phyloP scores from a whole-genome alignment of 306 rosid genomes.

The Adenanthera pavonina region DNA sequence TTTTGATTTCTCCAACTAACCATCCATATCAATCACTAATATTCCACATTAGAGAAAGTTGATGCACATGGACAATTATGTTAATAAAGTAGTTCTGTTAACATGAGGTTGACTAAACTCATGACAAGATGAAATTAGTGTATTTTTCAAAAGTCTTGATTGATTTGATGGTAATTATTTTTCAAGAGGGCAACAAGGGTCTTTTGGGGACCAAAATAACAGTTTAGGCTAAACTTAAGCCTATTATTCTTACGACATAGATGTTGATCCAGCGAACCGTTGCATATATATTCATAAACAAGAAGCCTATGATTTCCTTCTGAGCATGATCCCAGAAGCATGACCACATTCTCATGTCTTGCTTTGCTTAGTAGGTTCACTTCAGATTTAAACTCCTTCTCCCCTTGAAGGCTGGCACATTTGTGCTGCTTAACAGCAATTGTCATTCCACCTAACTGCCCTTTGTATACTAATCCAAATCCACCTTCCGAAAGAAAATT shows the following conservation, averaged over 20 bases:
- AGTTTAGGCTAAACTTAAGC: not conserved
- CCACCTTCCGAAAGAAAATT: slow-evolving; percentile 91
- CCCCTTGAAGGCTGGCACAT: slow-evolving; percentile 75
- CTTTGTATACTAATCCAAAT: slow-evolving; percentile 75
- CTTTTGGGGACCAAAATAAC: not conserved
- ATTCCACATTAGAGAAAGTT: not conserved
- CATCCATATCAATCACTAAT: not conserved
- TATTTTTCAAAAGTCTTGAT: not conserved
- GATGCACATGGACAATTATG: not conserved
- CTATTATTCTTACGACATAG: slow-evolving; percentile 56
- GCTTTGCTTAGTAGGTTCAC: slow-evolving; percentile 76
- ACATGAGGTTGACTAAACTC: too few species aligned
- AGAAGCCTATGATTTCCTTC: slow-evolving; percentile 75
- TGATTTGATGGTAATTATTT: not conserved
- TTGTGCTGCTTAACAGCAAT: slow-evolving; percentile 87
- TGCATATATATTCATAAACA: slow-evolving; percentile 87
- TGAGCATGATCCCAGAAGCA: slow-evolving; percentile 81
- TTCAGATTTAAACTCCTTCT: slow-evolving; percentile 79
- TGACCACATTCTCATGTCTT: slow-evolving; percentile 83
- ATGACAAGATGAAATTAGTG: not conserved
- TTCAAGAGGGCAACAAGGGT: not conserved
- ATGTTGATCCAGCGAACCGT: slow-evolving; percentile 82
- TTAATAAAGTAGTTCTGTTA: not conserved
- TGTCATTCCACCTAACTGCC: slow-evolving; percentile 57
- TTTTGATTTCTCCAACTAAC: not conserved